These are phyloP conservation scores for Talaromyces verruculosus DNA, from an alignment of 2,329 filamentous ascomycete genomes.

Conservation along the genomic window DNA sequence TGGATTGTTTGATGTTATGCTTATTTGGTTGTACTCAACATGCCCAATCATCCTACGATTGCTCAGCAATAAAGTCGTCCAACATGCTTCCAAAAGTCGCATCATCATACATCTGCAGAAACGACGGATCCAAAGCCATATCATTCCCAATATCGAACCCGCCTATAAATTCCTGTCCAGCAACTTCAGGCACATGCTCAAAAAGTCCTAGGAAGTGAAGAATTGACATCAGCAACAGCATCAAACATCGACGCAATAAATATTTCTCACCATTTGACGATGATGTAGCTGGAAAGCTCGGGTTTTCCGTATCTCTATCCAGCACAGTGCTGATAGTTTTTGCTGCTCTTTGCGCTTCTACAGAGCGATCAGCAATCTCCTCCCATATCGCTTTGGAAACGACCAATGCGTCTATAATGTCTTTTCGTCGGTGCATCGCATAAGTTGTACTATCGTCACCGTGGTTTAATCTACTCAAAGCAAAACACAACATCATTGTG, in stretches of 20 bases:
- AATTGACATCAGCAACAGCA: not conserved
- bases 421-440: constrained; percentile 5
- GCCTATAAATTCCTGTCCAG: not conserved
- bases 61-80: constrained; percentile 24
- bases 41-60: not conserved
- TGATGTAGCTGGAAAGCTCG: not conserved
- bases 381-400: constrained; percentile 17
- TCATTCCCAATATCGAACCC: constrained; percentile 9
- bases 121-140: not conserved
- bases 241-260: not conserved
- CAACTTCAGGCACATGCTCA: not conserved
- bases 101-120: constrained; percentile 11
- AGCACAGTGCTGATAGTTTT: constrained; percentile 14
- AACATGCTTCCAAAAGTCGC: constrained; percentile 12
- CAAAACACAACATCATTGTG: constrained; percentile 22
- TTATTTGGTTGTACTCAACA: not conserved
- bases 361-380: constrained; percentile 2
- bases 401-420: constrained; percentile 15
- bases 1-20: not conserved
- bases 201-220: not conserved
- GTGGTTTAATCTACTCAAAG: constrained; percentile 10
- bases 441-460: not conserved
- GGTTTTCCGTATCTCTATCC: not conserved
- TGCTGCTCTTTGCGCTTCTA: constrained; percentile 18
- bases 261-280: not conserved